Evolutionary conservation across 2,329 filamentous ascomycete genomes (phyloP), one percentile per base, ranked within the genome.

Genomic region (Aspergillus latus): DNA sequence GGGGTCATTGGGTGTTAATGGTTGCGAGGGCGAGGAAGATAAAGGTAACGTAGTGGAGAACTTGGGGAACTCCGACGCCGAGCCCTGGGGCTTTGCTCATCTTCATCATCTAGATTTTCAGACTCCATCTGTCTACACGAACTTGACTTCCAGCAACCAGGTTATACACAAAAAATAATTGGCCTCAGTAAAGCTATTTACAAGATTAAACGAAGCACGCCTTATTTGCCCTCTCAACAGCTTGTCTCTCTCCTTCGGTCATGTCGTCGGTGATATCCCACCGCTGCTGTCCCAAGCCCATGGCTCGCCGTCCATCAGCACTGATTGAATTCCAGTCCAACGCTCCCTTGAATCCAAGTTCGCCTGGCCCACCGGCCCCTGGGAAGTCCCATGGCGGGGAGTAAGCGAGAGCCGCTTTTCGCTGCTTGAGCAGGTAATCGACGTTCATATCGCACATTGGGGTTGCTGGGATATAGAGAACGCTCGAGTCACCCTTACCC

Each of bases 381-480:
- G 87, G 87, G 67, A 90, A 90, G 64, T 91, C 88, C 30, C 86
- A 87, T 0, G 81, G 83, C 0, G 87, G 87, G 0, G 80, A 83
- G 4, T 91, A 92, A 0, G 77, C 69, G 2, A 88, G 72, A 63
- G 94, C 94, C 0, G 84, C 83, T n/a, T 84, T 78, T 16, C 88
- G 82, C 75, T 96, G 91, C 13, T 84, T 80, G 1, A 75, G 80
- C 1, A 93, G 77, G 68, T 92, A 94, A 21, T 82, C 74, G 0
- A 88, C 86, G 65, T 94, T 96, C 39, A 79, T 75, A 52, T 87
- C 83, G 0, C 91, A 96, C 30, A 91, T 80, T 0, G 92, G 92
- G 53, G 89, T 94, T 0, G 90, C 87, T 0, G 92, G 92, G 54
- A 97, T 96, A 67, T 97, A 97, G 58, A 97, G 68, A 0, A 96